A percentile compares a stretch with the other conserved stretches of the same genome.
These are phyloP conservation scores for Venturia pyrina DNA, from an alignment of 2,329 filamentous ascomycete species.

Conservation along the genomic window DNA sequence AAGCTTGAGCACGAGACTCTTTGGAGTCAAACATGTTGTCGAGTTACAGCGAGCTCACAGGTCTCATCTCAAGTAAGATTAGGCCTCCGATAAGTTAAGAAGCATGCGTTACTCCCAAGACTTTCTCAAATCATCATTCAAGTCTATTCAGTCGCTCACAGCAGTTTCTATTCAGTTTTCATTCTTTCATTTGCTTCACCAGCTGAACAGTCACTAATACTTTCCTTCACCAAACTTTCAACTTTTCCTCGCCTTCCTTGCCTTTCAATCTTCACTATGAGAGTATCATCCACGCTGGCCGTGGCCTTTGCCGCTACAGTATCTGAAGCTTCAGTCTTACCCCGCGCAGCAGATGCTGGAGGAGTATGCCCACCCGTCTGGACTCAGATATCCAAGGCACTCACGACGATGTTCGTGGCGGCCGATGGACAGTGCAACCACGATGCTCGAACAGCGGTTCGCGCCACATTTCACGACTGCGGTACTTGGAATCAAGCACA, in stretches of 20 bases:
- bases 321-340: slow-evolving; percentile 1
- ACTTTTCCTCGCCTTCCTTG: background rate
- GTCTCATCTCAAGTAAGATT: slow-evolving; percentile 1
- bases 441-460: slow-evolving; percentile 23
- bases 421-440: slow-evolving; percentile 22
- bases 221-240: background rate
- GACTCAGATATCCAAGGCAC: slow-evolving; percentile 20
- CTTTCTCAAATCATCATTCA: background rate
- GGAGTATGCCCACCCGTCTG: slow-evolving; percentile 22
- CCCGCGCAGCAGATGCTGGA: slow-evolving; percentile 2
- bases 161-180: slow-evolving; percentile 1
- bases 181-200: background rate
- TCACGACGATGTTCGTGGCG: slow-evolving; percentile 19
- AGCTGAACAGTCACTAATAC: background rate
- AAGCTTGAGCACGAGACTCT: background rate
- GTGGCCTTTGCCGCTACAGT: background rate
- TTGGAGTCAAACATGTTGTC: background rate
- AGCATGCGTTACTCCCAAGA: slow-evolving; percentile 1
- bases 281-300: slow-evolving; percentile 1
- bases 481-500: slow-evolving; percentile 7
- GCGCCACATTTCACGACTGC: slow-evolving; percentile 26
- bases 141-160: background rate
- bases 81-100: background rate
- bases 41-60: background rate
- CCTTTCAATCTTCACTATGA: background rate